Conservation (phyloP, 192 early-diverging fungal genomes). For the Podila horticola region DNA sequence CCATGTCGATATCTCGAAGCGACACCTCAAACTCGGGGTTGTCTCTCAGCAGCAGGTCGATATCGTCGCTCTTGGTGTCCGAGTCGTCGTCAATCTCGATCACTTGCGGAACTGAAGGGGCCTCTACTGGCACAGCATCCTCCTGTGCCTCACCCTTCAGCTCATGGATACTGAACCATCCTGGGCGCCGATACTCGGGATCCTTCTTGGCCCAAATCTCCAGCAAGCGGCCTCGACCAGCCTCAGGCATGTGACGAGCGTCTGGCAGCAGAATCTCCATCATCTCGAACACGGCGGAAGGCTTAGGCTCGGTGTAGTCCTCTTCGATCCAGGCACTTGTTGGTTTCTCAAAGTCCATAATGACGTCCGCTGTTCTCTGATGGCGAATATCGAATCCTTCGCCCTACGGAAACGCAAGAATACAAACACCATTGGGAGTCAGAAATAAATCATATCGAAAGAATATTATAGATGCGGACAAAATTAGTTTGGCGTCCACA, state of each 20-base stretch:
- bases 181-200: conserved; percentile 23
- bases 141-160: conserved; percentile 1
- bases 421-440: background rate
- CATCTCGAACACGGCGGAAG: conserved; percentile 60
- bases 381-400: conserved; percentile 69
- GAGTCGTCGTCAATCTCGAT: background rate
- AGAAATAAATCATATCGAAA: background rate
- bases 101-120: background rate
- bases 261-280: conserved; percentile 68
- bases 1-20: background rate
- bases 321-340: conserved; percentile 59
- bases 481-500: background rate
- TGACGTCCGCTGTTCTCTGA: conserved; percentile 69
- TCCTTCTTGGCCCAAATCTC: conserved; percentile 57
- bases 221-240: conserved; percentile 57
- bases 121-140: background rate
- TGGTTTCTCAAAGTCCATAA: conserved; percentile 66
- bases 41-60: background rate
- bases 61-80: background rate
- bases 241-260: conserved; percentile 48
- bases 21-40: background rate
- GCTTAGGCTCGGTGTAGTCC: conserved; percentile 65
- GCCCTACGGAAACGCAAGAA: conserved; percentile 25
- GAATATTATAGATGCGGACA: background rate
- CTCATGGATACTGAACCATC: conserved; percentile 46